These are phyloP conservation scores for Nephromyces sp. DNA, from an alignment of 169 alveolate species.

Conservation along the genomic window DNA sequence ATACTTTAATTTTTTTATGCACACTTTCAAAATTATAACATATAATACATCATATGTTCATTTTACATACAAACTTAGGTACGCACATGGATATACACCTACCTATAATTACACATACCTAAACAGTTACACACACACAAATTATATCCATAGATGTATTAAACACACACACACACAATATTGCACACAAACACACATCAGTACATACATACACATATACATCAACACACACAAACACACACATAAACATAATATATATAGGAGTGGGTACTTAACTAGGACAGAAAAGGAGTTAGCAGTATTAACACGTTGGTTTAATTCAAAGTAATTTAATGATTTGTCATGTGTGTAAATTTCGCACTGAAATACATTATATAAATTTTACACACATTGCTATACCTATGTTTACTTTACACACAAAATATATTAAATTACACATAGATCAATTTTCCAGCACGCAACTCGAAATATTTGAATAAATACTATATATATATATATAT, in stretches of 20 bases:
- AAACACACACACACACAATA: neutral
- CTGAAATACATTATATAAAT: too few species aligned
- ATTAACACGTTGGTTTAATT: slow-evolving; percentile 83
- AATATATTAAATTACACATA: neutral
- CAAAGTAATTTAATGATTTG: slow-evolving; percentile 43
- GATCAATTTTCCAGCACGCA: neutral
- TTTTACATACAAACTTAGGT: neutral
- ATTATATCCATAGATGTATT: neutral
- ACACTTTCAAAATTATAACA: too few species aligned
- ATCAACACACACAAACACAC: slow-evolving; percentile 7
- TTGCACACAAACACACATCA: neutral
- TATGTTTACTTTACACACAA: neutral
- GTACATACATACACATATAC: neutral
- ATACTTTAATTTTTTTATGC: too few species aligned
- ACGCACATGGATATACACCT: neutral
- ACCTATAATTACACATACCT: neutral
- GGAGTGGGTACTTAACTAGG: slow-evolving; percentile 83
- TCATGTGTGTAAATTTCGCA: too few species aligned
- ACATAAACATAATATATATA: neutral
- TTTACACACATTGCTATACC: neutral
- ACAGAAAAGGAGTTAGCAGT: slow-evolving; percentile 93
- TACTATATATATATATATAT: neutral
- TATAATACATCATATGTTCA: neutral
- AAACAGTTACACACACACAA: neutral
- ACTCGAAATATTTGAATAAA: neutral